phyloP scores from a whole-genome alignment of 495 filamentous ascomycete species.

The Aspergillus egyptiacus region DNA sequence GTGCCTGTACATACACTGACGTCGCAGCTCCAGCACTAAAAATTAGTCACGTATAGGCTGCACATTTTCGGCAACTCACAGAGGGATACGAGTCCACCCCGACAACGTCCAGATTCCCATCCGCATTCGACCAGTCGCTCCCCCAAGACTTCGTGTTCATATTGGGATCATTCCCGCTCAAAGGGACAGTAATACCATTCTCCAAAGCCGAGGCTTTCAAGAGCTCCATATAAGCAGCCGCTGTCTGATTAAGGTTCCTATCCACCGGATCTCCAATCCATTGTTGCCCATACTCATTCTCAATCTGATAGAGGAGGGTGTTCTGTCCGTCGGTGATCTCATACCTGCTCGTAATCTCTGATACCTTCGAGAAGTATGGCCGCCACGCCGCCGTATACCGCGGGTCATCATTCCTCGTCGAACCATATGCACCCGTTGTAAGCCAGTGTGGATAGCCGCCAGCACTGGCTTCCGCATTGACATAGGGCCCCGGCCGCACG shows the following conservation, averaged over 20 bases:
- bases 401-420: slow-evolving; percentile 51
- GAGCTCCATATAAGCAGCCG: slow-evolving; percentile 51
- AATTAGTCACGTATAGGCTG: background rate
- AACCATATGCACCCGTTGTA: slow-evolving; percentile 56
- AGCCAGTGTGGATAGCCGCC: slow-evolving; percentile 58
- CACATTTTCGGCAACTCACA: slow-evolving; percentile 12
- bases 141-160: slow-evolving; percentile 49
- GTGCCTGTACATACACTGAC: slow-evolving; percentile 50
- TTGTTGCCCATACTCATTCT: slow-evolving; percentile 58
- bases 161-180: slow-evolving; percentile 52
- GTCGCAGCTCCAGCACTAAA: slow-evolving; percentile 53
- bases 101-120: slow-evolving; percentile 52
- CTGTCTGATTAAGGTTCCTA: slow-evolving; percentile 42
- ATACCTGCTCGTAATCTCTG: slow-evolving; percentile 44
- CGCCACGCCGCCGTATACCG: slow-evolving; percentile 48
- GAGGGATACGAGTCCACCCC: slow-evolving; percentile 56
- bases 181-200: slow-evolving; percentile 50
- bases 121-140: slow-evolving; percentile 45
- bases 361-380: slow-evolving; percentile 45
- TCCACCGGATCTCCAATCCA: slow-evolving; percentile 37
- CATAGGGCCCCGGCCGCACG: slow-evolving; percentile 36
- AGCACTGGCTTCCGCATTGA: slow-evolving; percentile 49
- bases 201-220: slow-evolving; percentile 43
- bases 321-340: slow-evolving; percentile 54
- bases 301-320: slow-evolving; percentile 51